These are phyloP conservation scores for Agaricales sp. DNA, from an alignment of 1,284 basidiomycete species.

Conservation along the genomic window DNA sequence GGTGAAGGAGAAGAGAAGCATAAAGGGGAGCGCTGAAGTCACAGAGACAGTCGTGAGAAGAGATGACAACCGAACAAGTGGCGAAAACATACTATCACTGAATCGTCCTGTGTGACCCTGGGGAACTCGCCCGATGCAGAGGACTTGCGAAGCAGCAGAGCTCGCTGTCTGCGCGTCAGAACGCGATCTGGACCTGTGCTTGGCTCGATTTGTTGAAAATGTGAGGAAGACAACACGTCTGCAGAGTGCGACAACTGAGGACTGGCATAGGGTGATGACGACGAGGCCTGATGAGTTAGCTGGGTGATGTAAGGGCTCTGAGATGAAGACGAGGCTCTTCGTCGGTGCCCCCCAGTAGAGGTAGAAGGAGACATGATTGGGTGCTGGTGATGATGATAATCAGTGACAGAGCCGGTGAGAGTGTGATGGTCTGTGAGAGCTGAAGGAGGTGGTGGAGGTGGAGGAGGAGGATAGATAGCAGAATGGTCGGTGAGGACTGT, in stretches of 20 bases:
- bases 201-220: slow-evolving; percentile 32
- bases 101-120: background rate
- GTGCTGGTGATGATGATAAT: slow-evolving; percentile 8
- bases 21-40: background rate
- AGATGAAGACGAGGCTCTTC: too few relatives aligned
- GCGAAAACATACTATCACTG: background rate
- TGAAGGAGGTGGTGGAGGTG: background rate
- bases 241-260: too few relatives aligned
- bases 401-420: background rate
- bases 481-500: background rate
- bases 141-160: slow-evolving; percentile 1
- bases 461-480: background rate
- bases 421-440: background rate
- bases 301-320: too few relatives aligned
- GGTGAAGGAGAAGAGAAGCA: background rate
- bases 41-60: background rate
- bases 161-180: slow-evolving; percentile 2
- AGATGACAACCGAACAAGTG: background rate
- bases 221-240: slow-evolving; percentile 12
- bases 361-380: too few relatives aligned
- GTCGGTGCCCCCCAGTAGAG: too few relatives aligned
- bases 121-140: background rate
- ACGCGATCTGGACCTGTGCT: slow-evolving; percentile 39
- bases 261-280: too few relatives aligned
- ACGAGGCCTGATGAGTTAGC: too few relatives aligned